phyloP scores from a whole-genome alignment of 73 alveolate genomes.

The Blepharisma japonicum region DNA sequence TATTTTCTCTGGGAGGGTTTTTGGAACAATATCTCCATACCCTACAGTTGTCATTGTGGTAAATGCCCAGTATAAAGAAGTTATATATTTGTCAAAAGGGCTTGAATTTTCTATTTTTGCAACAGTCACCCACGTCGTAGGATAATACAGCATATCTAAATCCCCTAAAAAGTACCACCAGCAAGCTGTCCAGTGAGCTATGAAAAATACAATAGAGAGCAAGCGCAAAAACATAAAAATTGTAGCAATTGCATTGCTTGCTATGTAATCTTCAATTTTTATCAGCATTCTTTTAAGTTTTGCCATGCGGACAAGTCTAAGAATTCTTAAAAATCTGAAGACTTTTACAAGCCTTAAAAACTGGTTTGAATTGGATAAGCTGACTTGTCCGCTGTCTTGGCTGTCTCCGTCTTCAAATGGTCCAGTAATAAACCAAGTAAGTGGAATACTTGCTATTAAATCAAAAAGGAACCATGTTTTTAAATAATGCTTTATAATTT shows the following conservation, averaged over 20 bases:
- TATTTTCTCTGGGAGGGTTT: constrained; percentile 51
- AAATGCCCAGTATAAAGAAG: constrained; percentile 71
- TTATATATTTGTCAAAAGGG: constrained; percentile 40
- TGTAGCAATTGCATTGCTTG: background rate
- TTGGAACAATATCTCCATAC: constrained; percentile 69
- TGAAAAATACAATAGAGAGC: background rate
- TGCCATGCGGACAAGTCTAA: constrained; percentile 8
- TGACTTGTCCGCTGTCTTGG: background rate
- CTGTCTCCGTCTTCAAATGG: constrained; percentile 15
- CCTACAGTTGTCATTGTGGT: constrained; percentile 81
- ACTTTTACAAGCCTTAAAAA: constrained; percentile 32
- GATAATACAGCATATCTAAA: background rate
- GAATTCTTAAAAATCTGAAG: constrained; percentile 30
- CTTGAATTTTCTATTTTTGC: background rate
- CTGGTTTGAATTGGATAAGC: background rate
- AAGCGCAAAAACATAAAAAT: constrained; percentile 8
- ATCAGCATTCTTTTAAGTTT: constrained; percentile 15
- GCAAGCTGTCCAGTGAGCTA: constrained; percentile 28
- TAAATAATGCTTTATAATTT: constrained; percentile 25
- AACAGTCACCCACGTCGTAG: background rate
- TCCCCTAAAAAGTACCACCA: constrained; percentile 9
- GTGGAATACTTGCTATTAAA: constrained; percentile 30
- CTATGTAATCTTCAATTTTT: constrained; percentile 19
- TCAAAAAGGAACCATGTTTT: constrained; percentile 38
- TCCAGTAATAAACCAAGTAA: constrained; percentile 33